Evolutionary conservation across 169 alveolate genomes (phyloP), one percentile per base, ranked within the genome.

Genomic region (Plasmodium fragile): DNA sequence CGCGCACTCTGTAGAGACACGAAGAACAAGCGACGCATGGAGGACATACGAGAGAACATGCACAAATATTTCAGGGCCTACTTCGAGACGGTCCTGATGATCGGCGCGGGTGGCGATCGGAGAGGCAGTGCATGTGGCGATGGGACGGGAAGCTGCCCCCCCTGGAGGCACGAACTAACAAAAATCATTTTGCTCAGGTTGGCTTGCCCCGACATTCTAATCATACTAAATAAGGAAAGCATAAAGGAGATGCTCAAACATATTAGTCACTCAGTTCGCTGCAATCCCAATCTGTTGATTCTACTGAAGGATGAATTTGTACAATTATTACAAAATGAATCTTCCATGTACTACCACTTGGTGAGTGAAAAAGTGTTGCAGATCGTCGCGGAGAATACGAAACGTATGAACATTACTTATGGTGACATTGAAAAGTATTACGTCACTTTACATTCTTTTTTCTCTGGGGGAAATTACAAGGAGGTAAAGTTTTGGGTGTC

Each of bases 231-330:
- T 41, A 87, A 78, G 39, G 82, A 87, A 18, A 55, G 93, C 69
- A 45, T 87, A 87, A 87, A 87, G 70, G 93, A 87, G 71, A 55
- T 87, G 45, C 70, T 59, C 49, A 65, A n/a, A 87, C n/a, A 49
- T 59, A 41, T 87, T 77, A 77, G 59, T 55, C 5, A 87, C n/a
- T 77, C 80, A 87, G 81, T 73, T 34, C 52, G 79, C 22, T 72
- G n/a, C 41, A 87, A 87, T 28, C 70, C 78, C 0, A 55, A 70
- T 55, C 41, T 87, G 49, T 59, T 87, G 70, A 77, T 83, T 18
- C 18, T 59, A 18, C 77, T 72, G 1, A 72, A 72, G 55, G 81
- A 32, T 0, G 93, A 87, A 49, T 77, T 87, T 39, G 41, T 87
- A 39, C 28, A 59, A 6, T 77, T 87, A 55, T 77, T 87, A 45